Evolutionary conservation across 768 basidiomycete genomes (phyloP).

Genomic region (Russula ochroleuca): DNA sequence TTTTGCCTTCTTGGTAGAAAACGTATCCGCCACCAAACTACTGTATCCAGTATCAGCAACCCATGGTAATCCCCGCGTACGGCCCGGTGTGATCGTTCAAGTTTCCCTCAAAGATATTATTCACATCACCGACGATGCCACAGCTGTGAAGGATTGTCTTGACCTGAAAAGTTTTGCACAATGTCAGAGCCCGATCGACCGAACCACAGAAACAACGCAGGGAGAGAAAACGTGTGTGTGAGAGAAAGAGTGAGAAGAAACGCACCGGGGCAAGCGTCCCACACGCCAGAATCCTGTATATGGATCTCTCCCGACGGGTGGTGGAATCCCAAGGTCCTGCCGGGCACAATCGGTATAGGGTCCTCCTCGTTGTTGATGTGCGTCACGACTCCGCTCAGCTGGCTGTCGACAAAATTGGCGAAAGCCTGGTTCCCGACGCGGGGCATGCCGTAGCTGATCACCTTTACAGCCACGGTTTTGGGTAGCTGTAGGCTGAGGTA

Average conservation of each 20-base stretch:
- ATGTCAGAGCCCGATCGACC: too few species aligned
- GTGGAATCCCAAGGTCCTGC: slow-evolving; percentile 41
- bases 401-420: slow-evolving; percentile 13
- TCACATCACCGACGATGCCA: slow-evolving; percentile 54
- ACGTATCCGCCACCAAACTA: background rate
- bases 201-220: background rate
- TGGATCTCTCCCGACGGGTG: slow-evolving; percentile 43
- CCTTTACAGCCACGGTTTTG: slow-evolving; percentile 15
- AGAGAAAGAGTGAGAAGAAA: background rate
- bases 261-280: slow-evolving; percentile 53
- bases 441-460: slow-evolving; percentile 30
- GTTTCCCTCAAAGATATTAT: slow-evolving; percentile 44
- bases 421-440: slow-evolving; percentile 29
- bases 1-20: background rate
- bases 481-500: slow-evolving; percentile 30
- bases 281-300: slow-evolving; percentile 42
- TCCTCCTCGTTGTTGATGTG: slow-evolving; percentile 30
- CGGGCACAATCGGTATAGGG: slow-evolving; percentile 37
- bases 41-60: slow-evolving; percentile 23
- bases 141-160: slow-evolving; percentile 52
- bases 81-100: slow-evolving; percentile 20
- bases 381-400: slow-evolving; percentile 1
- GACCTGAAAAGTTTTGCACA: slow-evolving; percentile 30
- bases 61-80: slow-evolving; percentile 25
- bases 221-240: too few species aligned